Evolutionary conservation across 2,329 filamentous ascomycete genomes (phyloP), one percentile per base, ranked within the genome.

Genomic region (Celoporthe dispersa): DNA sequence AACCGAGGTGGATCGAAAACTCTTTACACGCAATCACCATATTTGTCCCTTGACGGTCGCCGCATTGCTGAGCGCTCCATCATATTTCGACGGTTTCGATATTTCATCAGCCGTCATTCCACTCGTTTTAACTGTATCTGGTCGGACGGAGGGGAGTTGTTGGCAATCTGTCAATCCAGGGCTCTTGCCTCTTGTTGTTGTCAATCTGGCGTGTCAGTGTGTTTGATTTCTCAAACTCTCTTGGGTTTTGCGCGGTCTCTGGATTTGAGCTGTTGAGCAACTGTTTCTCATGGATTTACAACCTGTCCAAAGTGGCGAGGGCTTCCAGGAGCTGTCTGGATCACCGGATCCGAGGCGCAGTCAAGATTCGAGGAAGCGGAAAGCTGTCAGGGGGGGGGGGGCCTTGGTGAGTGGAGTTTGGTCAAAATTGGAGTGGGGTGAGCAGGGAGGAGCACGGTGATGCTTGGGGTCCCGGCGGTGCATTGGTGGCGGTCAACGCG

Each of bases 51-150:
- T 59, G n/a, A 8, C 64, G 63, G 31, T 66, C 25, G 48, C 33
- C 35, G 57, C 57, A 25, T 55, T 31, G 60, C 44, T 55, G 31
- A 48, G 41, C 60, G 37, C 31, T 31, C 41, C 11, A 41, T 19
- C 37, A 69, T 28, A 44, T 25, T 41, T 59, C 65, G 63, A 66
- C 59, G 69, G 67, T 57, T 64, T 69, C 67, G 37, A 71, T 67
- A 64, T 31, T 31, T 37, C 5, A 66, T 51, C n/a, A 53, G 69
- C 61, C 69, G 67, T 71, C 67, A 25, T 64, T 53, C 35, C 69
- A 67, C 67, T 71, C 69, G 51, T 71, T 71, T 71, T 71, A n/a
- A 66, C 35, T 67, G 68, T 69, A 71, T 63, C 66, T 66, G 69
- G 69, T 57, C 48, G 51, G 63, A 57, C 22, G 28, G 28, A 48